These are phyloP conservation scores for Rhodofomes roseus DNA, from an alignment of 1,284 basidiomycete genomes.

Conservation along the genomic window DNA sequence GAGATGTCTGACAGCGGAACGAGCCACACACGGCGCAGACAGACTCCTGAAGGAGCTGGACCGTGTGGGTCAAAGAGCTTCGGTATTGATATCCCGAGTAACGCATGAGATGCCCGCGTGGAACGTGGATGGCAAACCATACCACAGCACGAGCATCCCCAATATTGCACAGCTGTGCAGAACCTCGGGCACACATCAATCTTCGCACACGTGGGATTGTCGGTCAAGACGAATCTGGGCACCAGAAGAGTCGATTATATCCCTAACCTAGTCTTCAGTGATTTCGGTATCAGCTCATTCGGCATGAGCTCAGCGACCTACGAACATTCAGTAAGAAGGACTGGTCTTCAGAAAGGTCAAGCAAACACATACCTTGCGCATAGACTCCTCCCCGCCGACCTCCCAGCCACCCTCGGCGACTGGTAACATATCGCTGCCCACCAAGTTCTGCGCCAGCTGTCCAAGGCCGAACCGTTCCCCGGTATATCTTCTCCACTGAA, in stretches of 20 bases:
- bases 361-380: conserved; percentile 51
- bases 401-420: conserved; percentile 83
- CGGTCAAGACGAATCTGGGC: not conserved
- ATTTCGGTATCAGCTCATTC: conserved; percentile 30
- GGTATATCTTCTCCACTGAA: conserved; percentile 74
- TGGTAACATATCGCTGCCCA: conserved; percentile 61
- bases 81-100: conserved; percentile 20
- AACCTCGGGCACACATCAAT: conserved; percentile 2
- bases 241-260: not conserved
- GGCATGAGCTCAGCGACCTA: conserved; percentile 47
- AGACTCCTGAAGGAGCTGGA: not conserved
- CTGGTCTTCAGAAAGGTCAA: conserved; percentile 2
- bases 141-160: conserved; percentile 13
- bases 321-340: conserved; percentile 3
- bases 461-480: conserved; percentile 60
- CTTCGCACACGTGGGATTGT: not conserved
- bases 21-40: conserved; percentile 20
- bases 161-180: not conserved
- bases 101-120: conserved; percentile 6
- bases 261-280: not conserved
- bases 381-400: conserved; percentile 75
- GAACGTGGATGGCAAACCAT: conserved; percentile 9
- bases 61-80: conserved; percentile 19
- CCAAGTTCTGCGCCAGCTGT: conserved; percentile 52
- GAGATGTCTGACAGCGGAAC: conserved; percentile 27